Percentiles rank a stretch among this genome's conserved stretches.
Conservation (phyloP, 305 asterid species). For the Solanum chacoense region DNA sequence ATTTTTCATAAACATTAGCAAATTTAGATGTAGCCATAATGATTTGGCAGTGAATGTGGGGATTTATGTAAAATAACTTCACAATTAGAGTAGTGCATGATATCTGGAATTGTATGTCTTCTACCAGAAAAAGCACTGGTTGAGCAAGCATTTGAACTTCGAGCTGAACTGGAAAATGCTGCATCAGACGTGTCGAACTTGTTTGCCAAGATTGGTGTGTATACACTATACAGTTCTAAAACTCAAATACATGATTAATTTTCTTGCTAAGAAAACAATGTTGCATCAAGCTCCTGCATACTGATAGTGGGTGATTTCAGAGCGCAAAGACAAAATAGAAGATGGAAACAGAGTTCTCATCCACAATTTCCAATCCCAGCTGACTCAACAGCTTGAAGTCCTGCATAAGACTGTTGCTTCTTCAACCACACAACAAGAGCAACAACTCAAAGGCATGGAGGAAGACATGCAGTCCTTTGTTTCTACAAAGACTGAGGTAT, state of each 20-base stretch:
- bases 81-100: background rate
- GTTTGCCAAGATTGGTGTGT: conserved; percentile 77
- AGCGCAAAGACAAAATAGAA: conserved; percentile 90
- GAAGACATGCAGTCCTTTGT: conserved; percentile 97
- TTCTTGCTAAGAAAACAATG: background rate
- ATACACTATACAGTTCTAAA: background rate
- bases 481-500: conserved; percentile 79
- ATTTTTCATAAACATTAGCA: background rate
- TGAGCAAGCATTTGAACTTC: conserved; percentile 85
- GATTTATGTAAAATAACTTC: background rate
- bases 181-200: conserved; percentile 79
- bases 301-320: conserved; percentile 33
- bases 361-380: conserved; percentile 69
- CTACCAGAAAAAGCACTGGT: conserved; percentile 80
- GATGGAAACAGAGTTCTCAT: conserved; percentile 72
- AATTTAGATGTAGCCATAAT: background rate
- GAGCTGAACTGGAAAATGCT: conserved; percentile 82
- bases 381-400: conserved; percentile 75
- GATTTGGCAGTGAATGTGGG: background rate
- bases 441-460: conserved; percentile 80
- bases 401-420: conserved; percentile 83
- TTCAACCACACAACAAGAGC: conserved; percentile 80
- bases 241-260: background rate
- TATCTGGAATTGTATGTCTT: background rate
- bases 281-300: conserved; percentile 2